Evolutionary conservation across 768 basidiomycete genomes (phyloP), one percentile per base, ranked within the genome.

Genomic region (Suillus subluteus): DNA sequence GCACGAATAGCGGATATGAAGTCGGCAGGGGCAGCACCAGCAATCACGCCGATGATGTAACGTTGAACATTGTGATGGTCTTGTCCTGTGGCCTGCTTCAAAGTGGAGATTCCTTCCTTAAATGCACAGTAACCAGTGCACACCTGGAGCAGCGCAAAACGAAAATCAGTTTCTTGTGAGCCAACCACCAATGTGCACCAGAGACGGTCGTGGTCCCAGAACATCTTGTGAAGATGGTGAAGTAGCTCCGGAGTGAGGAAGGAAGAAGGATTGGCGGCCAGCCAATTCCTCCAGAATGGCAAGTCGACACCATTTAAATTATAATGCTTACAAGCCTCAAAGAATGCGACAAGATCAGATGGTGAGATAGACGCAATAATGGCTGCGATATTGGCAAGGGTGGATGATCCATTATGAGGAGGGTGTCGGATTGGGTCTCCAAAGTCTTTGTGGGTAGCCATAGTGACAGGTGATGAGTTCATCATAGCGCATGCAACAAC

Each of bases 41-140:
- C 79, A 50, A 82, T 75, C 26, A 79, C 64, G 4, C 73, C 44
- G 21, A 83, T 62, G 13, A 83, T 66, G 59, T 78, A 76, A 4
- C 73, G 65, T 68, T 82, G 75, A 7, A 82, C 69, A n/a, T 82
- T 74, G 2, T 75, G 67, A 63, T 82, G 79, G 55, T 82, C 80
- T 15, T 75, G 62, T 4, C 81, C 80, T 18, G 81, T 82, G 9
- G 79, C 77, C 66, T 83, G 81, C 62, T 82, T 82, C 37, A 83
- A 62, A n/a, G 69, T 68, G 18, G 79, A 81, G 12, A 83, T 78
- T 0, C 82, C 82, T 21, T 79, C 74, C 21, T 70, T 67, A 63
- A 82, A 83, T 26, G 78, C 78, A 26, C 74, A 69, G 68, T 75
- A 80, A 4, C 79, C 79, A 11, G 74, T 73, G 48, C 70, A 72